These are phyloP conservation scores for Solanum dulcamara DNA, from an alignment of 257 asterid species.

Conservation along the genomic window DNA sequence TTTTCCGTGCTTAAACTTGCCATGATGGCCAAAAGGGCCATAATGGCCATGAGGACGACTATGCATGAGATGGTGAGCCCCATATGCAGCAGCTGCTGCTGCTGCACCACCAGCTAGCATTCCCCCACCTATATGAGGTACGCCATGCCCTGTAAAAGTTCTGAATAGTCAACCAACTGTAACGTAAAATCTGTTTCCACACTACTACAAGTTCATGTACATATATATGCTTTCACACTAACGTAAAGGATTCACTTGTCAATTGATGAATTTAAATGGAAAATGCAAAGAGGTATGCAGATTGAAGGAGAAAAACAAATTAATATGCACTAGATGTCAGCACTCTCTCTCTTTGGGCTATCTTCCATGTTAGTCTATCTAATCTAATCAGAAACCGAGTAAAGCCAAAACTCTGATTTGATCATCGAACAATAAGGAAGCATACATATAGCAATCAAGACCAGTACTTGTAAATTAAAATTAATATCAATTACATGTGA, in stretches of 20 bases:
- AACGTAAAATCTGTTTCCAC: background rate
- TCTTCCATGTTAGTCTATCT: background rate
- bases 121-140: slow-evolving; percentile 31
- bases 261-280: background rate
- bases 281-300: background rate
- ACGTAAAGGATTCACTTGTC: background rate
- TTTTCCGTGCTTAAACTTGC: slow-evolving; percentile 70
- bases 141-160: slow-evolving; percentile 41
- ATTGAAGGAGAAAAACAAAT: background rate
- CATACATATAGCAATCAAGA: background rate
- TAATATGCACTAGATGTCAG: background rate
- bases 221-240: no score
- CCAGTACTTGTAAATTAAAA: background rate
- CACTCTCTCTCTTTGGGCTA: background rate
- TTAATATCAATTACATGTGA: background rate
- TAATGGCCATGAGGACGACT: slow-evolving; percentile 31
- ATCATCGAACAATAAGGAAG: background rate
- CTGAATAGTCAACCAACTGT: background rate
- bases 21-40: slow-evolving; percentile 62
- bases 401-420: background rate
- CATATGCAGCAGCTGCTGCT: slow-evolving; percentile 78
- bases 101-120: slow-evolving; percentile 87
- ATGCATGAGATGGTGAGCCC: slow-evolving; percentile 68
- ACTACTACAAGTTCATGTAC: background rate
- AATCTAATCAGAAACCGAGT: background rate